Evolutionary conservation across 176 grass and related monocot species (phyloP).

Genomic region (Hordeum vulgare): DNA sequence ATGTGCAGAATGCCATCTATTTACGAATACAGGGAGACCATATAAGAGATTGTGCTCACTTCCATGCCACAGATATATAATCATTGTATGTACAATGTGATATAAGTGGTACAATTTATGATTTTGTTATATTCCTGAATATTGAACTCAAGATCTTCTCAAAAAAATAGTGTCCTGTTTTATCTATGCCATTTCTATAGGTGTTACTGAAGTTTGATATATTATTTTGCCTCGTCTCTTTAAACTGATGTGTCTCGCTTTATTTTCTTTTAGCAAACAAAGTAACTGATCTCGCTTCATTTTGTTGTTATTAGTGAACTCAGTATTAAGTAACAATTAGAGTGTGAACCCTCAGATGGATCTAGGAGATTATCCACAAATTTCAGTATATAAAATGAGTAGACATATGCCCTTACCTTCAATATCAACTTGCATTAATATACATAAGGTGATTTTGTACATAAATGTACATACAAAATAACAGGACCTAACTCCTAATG

Average conservation of each 20-base stretch:
- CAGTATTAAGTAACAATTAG: not conserved
- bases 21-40: not conserved
- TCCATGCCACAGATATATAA: not conserved
- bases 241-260: not conserved
- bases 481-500: not conserved
- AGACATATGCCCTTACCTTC: too few species aligned
- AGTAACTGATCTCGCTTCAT: too few species aligned
- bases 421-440: too few species aligned
- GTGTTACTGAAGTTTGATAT: not conserved
- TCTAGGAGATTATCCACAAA: too few species aligned
- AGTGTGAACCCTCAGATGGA: too few species aligned
- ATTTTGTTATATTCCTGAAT: not conserved
- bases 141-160: not conserved
- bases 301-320: not conserved
- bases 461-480: not conserved
- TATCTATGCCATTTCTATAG: not conserved
- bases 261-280: too few species aligned
- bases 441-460: too few species aligned
- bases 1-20: not conserved
- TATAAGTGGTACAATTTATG: not conserved
- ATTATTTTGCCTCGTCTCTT: not conserved
- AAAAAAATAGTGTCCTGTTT: not conserved
- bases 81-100: not conserved
- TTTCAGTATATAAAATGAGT: too few species aligned
- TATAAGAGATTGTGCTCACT: not conserved